phyloP scores from a whole-genome alignment of 306 rosid genomes.

The Carpinus viminea region DNA sequence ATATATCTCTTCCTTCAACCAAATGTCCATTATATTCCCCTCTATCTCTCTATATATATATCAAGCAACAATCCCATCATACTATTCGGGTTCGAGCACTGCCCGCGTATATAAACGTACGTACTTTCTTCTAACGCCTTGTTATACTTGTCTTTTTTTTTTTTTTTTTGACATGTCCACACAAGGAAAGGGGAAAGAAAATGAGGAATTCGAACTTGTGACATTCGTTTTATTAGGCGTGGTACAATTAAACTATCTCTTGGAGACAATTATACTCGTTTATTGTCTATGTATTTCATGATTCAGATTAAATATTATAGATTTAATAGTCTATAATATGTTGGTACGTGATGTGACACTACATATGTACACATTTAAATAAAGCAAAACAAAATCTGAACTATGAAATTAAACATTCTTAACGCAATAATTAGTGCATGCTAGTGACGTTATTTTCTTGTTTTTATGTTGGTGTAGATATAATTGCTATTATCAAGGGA shows the following conservation, averaged over 20 bases:
- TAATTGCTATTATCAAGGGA: background rate
- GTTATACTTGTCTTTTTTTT: background rate
- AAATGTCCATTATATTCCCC: slow-evolving; percentile 21
- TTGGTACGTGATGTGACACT: too few species aligned
- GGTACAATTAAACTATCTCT: too few species aligned
- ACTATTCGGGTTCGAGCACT: background rate
- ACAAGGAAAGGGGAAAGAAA: too few species aligned
- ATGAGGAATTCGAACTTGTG: too few species aligned
- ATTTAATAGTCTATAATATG: too few species aligned
- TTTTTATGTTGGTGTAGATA: background rate
- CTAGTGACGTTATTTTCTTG: background rate
- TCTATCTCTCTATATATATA: slow-evolving; percentile 17
- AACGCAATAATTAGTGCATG: background rate
- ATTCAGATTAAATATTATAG: too few species aligned
- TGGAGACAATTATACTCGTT: background rate
- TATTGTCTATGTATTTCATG: too few species aligned
- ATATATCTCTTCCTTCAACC: slow-evolving; percentile 56
- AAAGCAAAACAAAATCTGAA: too few species aligned
- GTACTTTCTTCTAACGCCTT: background rate
- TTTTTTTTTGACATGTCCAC: too few species aligned
- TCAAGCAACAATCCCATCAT: slow-evolving; percentile 1
- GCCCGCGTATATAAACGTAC: background rate
- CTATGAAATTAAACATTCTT: background rate
- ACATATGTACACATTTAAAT: too few species aligned
- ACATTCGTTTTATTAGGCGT: too few species aligned